These are phyloP conservation scores for Xylariaceae sp. DNA, from an alignment of 2,329 filamentous ascomycete genomes.

Conservation along the genomic window DNA sequence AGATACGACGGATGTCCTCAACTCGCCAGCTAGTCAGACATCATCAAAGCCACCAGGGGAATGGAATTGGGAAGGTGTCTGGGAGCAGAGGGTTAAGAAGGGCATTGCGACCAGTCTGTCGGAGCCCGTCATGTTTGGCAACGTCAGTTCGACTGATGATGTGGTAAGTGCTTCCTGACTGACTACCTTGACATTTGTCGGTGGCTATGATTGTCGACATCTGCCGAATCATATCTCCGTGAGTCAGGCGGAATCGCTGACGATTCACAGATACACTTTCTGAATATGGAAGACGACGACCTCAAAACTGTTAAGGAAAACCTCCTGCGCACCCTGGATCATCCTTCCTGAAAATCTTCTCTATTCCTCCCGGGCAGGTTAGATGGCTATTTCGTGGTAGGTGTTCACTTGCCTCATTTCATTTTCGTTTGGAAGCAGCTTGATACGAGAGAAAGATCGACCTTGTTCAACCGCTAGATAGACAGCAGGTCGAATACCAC, in stretches of 20 bases:
- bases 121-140: slow-evolving; percentile 73
- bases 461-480: not conserved
- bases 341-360: slow-evolving; percentile 22
- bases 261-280: slow-evolving; percentile 55
- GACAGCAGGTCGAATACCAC: not conserved
- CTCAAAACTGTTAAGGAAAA: slow-evolving; percentile 55
- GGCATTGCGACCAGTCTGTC: slow-evolving; percentile 71
- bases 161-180: slow-evolving; percentile 50
- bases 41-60: slow-evolving; percentile 61
- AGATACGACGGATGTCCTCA: slow-evolving; percentile 22
- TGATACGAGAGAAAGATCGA: not conserved
- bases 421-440: not conserved
- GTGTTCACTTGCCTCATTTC: slow-evolving; percentile 1
- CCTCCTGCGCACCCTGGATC: slow-evolving; percentile 47
- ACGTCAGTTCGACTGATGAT: slow-evolving; percentile 58
- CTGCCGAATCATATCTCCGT: not conserved
- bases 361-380: not conserved
- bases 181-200: slow-evolving; percentile 6
- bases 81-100: slow-evolving; percentile 82
- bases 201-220: not conserved
- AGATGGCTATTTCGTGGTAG: not conserved
- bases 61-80: slow-evolving; percentile 98
- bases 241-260: slow-evolving; percentile 9
- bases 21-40: slow-evolving; percentile 10
- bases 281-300: slow-evolving; percentile 56